Evolutionary conservation across 306 rosid genomes (phyloP).

Genomic region (Sicyos baderoa): DNA sequence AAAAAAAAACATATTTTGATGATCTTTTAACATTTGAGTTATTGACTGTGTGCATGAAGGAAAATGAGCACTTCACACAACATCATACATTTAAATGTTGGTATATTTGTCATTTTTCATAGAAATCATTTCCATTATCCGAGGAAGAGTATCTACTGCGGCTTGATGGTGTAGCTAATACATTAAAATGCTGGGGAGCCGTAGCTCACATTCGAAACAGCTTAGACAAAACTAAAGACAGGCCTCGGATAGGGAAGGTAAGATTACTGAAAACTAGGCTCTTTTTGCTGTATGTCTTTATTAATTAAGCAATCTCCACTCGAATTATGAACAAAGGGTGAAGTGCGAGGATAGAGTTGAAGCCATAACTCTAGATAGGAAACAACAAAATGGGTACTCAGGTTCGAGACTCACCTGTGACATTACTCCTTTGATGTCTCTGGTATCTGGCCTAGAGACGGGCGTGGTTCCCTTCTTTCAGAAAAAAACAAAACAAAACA

Average conservation of each 20-base stretch:
- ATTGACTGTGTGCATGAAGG: conserved; percentile 5
- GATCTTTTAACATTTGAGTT: background rate
- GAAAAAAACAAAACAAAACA: too few species aligned
- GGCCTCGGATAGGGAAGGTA: conserved; percentile 98
- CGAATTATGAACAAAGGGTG: background rate
- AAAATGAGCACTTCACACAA: conserved; percentile 2
- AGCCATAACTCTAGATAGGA: background rate
- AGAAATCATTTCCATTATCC: conserved; percentile 90
- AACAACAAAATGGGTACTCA: too few species aligned
- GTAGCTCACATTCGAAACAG: conserved; percentile 94
- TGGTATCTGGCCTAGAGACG: too few species aligned
- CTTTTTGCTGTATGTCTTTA: conserved; percentile 15
- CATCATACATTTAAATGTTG: background rate
- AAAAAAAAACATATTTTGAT: background rate
- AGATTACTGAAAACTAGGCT: background rate
- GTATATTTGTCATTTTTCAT: conserved; percentile 8
- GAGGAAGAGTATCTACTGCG: conserved; percentile 95
- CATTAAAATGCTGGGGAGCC: conserved; percentile 95
- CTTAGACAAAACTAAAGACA: conserved; percentile 64
- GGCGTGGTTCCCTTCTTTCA: too few species aligned
- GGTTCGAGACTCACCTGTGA: too few species aligned
- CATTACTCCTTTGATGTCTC: too few species aligned
- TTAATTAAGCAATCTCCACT: background rate
- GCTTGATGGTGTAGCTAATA: conserved; percentile 87
- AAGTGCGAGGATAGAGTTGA: background rate